Base-by-base conservation (phyloP, 2,329 filamentous ascomycete genomes). In the Talaromyces sp. region DNA sequence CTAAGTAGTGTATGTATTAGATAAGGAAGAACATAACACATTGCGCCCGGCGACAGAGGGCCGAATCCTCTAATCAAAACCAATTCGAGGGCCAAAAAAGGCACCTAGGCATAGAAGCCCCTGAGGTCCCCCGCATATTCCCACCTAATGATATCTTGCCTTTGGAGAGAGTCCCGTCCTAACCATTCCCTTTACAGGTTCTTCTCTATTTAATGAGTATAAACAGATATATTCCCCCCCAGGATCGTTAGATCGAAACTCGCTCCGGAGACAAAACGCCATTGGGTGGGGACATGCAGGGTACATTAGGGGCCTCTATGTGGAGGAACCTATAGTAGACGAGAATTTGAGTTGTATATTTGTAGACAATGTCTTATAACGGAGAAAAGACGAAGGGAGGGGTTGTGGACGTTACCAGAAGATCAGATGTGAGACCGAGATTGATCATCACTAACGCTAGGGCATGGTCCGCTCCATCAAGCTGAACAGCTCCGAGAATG, bases 401-500 rank as follows among this genome's bases (percentile, higher is more conserved):
- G 25, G 4, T 3, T 8, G 9, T 21, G 22, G 9, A 40, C 35
- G 13, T 46, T 58, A 54, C 56, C 50, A 58, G 25, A 40, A 40
- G 41, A 48, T 36, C 22, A 35, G 40, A 51, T 15, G 33, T 46
- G 17, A 59, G 57, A 21, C 43, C 57, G n/a, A 55, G 35, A 9
- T 19, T 35, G 8, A 9, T n/a, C 57, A 58, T 58, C 3, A 41
- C 57, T 15, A 17, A 28, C 15, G 10, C 51, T 22, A 58, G 28
- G 5, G 51, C 57, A 13, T 25, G 11, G n/a, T 58, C 51, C 13
- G 51, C 56, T 15, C 57, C 51, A 15, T 54, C 57, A 3, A 48
- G 17, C 17, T 59, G 51, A 5, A 55, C 57, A 6, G 43, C 57
- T 2, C 57, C 57, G 17, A 59, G 13, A 15, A 59, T 55, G 3